Base-by-base conservation (phyloP, 2,329 filamentous ascomycete genomes). In the Trichoderma gracile region DNA sequence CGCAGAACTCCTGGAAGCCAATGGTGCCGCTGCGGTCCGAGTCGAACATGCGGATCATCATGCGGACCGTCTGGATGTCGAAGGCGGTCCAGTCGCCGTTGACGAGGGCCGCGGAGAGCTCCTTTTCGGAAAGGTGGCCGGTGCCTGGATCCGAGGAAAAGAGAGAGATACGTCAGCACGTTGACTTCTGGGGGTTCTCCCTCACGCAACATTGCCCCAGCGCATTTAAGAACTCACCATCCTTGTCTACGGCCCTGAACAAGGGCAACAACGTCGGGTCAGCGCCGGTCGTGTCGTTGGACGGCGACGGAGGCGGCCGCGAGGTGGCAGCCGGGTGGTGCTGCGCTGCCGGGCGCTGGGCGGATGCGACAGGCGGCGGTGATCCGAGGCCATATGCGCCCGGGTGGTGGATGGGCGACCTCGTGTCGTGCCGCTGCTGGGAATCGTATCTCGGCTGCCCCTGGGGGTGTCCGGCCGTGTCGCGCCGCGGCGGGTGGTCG, bases 1-100 rank as follows among this genome's bases (percentile, higher is more conserved):
- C 94, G 74, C 93, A 96, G 77, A 99, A 99, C 78, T 98, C 95
- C 69, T 95, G 89, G 76, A 97, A 98, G 67, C 90, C 93, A 75
- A 99, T 96, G 15, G 90, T 91, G 58, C 93, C 93, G 67, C 86
- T 90, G 71, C 91, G 89, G 78, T 97, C 91, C 65, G 90, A 91
- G 79, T 98, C 94, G 79, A 99, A 99, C 95, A 99, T 98, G 74
- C 93, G 90, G 70, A 99, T 97, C 93, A 99, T 97, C 92, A 98
- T 97, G 73, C 90, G 90, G 69, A 98, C 93, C 1, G 95, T 99
- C 71, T 97, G 91, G 5, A 88, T 84, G 77, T 99, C 93, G 76
- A 99, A 99, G 5, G 92, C 86, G 1, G 92, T 92, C 86, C 92
- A 97, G 82, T 99, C 95, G 63, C 93, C 94, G 74, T 99, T 99